phyloP scores from a whole-genome alignment of 1,284 basidiomycete genomes.

The Microbotryomycetes sp. region DNA sequence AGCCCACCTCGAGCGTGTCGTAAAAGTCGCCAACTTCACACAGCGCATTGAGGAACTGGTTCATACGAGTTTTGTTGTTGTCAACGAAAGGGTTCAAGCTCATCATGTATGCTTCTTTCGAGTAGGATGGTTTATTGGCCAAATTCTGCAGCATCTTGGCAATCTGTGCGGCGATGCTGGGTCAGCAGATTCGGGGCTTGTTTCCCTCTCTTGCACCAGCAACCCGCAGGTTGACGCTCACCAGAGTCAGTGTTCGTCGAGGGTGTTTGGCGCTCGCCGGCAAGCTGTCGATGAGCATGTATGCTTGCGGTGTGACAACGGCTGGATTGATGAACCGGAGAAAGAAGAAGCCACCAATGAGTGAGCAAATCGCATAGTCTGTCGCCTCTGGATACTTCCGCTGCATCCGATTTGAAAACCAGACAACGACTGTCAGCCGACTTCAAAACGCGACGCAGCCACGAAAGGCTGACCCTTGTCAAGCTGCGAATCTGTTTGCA shows the following conservation, averaged over 20 bases:
- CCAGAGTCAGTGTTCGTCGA: slow-evolving; percentile 86
- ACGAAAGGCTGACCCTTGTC: slow-evolving; percentile 62
- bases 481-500: slow-evolving; percentile 97
- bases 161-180: slow-evolving; percentile 54
- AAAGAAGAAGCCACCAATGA: slow-evolving; percentile 99
- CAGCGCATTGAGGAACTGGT: slow-evolving; percentile 89
- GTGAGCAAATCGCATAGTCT: slow-evolving; percentile 93
- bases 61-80: slow-evolving; percentile 94
- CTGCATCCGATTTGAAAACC: slow-evolving; percentile 47
- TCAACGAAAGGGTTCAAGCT: slow-evolving; percentile 97
- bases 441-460: no score
- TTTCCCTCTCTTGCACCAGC: no score
- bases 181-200: background rate
- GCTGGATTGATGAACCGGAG: slow-evolving; percentile 99
- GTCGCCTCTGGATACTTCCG: slow-evolving; percentile 97
- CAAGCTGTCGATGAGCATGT: slow-evolving; percentile 96
- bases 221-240: slow-evolving; percentile 44
- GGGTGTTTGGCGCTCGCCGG: slow-evolving; percentile 83
- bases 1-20: slow-evolving; percentile 84
- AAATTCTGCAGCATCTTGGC: slow-evolving; percentile 99
- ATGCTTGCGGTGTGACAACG: slow-evolving; percentile 98
- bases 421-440: slow-evolving; percentile 9
- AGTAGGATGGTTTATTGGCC: slow-evolving; percentile 96
- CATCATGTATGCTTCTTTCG: slow-evolving; percentile 98
- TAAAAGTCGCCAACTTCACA: slow-evolving; percentile 99